phyloP scores from a whole-genome alignment of 228 moss, liverwort and hornwort genomes.

The Sphagnum fallax region DNA sequence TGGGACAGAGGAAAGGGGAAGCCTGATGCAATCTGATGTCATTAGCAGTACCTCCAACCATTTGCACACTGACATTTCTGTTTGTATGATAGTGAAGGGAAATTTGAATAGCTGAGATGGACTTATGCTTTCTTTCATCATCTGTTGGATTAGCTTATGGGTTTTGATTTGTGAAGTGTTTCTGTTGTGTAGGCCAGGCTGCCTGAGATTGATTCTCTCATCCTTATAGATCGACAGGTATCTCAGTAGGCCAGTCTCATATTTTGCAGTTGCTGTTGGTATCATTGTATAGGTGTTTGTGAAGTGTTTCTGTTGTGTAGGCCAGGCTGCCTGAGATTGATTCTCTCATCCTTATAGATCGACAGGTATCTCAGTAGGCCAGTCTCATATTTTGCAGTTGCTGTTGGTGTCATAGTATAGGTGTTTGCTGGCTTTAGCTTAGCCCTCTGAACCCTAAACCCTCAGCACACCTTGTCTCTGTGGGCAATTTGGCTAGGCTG shows the following conservation, averaged over 20 bases:
- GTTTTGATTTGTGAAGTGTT: not conserved
- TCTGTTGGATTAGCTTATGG: too few relatives aligned
- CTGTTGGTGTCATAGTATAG: too few relatives aligned
- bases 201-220: conserved; percentile 85
- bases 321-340: conserved; percentile 71
- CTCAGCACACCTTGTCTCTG: not conserved
- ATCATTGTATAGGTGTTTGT: not conserved
- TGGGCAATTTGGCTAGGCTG: conserved; percentile 27
- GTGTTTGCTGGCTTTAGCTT: not conserved
- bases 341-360: conserved; percentile 84
- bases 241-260: not conserved
- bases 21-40: too few relatives aligned
- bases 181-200: conserved; percentile 27
- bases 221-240: conserved; percentile 90
- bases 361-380: conserved; percentile 41
- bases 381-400: too few relatives aligned
- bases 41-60: too few relatives aligned
- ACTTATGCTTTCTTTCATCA: too few relatives aligned
- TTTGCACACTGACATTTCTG: too few relatives aligned
- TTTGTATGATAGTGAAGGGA: too few relatives aligned
- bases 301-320: conserved; percentile 12
- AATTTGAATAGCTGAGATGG: too few relatives aligned
- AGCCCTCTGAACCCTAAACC: not conserved
- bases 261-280: too few relatives aligned
- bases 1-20: too few relatives aligned